Conservation (phyloP, 495 filamentous ascomycete genomes). For the Xylaria bambusicola region DNA sequence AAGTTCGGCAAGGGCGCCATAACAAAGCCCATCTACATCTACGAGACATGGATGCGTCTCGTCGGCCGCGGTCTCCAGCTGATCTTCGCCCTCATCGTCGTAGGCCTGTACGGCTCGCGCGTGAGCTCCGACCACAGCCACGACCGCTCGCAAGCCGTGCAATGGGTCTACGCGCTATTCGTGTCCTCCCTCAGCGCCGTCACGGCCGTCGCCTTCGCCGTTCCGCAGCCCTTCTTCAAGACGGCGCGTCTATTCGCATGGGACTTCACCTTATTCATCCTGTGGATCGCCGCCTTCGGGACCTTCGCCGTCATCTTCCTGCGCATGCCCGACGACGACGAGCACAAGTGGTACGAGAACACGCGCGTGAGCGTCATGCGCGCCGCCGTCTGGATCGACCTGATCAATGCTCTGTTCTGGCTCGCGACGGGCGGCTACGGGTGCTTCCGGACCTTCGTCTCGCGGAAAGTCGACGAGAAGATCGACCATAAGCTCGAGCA, state of each 20-base stretch:
- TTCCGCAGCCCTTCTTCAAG: slow-evolving; percentile 34
- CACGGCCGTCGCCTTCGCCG: slow-evolving; percentile 34
- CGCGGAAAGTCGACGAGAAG: slow-evolving; percentile 34
- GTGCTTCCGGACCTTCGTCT: slow-evolving; percentile 35
- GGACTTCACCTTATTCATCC: slow-evolving; percentile 42
- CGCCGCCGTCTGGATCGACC: slow-evolving; percentile 70
- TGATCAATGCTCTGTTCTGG: slow-evolving; percentile 67
- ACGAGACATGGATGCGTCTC: slow-evolving; percentile 36
- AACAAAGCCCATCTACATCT: slow-evolving; percentile 34
- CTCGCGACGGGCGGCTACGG: slow-evolving; percentile 46
- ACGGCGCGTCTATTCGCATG: slow-evolving; percentile 34
- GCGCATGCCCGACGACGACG: slow-evolving; percentile 49
- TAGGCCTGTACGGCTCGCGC: slow-evolving; percentile 36
- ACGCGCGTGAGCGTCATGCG: slow-evolving; percentile 61
- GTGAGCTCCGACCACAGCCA: slow-evolving; percentile 29
- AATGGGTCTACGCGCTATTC: slow-evolving; percentile 39
- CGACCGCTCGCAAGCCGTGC: slow-evolving; percentile 24
- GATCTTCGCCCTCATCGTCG: slow-evolving; percentile 36
- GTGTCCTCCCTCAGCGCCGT: slow-evolving; percentile 32
- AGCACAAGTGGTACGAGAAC: slow-evolving; percentile 36
- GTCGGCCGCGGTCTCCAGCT: slow-evolving; percentile 36
- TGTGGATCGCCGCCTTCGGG: slow-evolving; percentile 70
- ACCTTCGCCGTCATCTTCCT: slow-evolving; percentile 72
- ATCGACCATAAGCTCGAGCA: slow-evolving; percentile 29
- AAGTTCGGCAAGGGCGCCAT: slow-evolving; percentile 35